Evolutionary conservation across 2,329 filamentous ascomycete genomes (phyloP).

Genomic region (Aspergillus sp.): DNA sequence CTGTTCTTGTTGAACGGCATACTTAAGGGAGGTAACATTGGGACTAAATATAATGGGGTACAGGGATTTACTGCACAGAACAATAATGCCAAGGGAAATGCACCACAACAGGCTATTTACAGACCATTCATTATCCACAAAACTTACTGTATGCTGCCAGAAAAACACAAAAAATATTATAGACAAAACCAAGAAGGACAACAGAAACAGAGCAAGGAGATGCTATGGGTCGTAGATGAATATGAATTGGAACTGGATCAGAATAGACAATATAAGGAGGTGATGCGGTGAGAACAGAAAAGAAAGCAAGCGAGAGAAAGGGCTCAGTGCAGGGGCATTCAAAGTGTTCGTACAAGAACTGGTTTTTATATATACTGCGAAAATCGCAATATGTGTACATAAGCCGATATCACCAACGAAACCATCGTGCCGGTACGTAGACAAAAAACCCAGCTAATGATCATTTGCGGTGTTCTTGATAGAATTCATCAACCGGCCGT

Average conservation of each 20-base stretch:
- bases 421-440: neutral
- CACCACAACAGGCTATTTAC: constrained; percentile 16
- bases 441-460: neutral
- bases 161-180: constrained; percentile 9
- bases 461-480: neutral
- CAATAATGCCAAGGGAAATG: neutral
- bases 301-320: constrained; percentile 15
- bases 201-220: neutral
- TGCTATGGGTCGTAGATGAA: neutral
- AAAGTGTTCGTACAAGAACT: constrained; percentile 2
- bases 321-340: neutral
- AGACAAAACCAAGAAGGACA: neutral
- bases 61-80: neutral
- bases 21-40: neutral
- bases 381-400: neutral
- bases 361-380: constrained; percentile 3
- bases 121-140: constrained; percentile 11
- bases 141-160: constrained; percentile 6
- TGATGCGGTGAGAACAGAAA: neutral
- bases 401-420: neutral
- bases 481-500: neutral
- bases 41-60: neutral
- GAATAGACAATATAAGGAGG: neutral
- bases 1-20: neutral
- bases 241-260: neutral